Evolutionary conservation across 106 monocot species (phyloP).

Genomic region (Dactylorhiza incarnata): DNA sequence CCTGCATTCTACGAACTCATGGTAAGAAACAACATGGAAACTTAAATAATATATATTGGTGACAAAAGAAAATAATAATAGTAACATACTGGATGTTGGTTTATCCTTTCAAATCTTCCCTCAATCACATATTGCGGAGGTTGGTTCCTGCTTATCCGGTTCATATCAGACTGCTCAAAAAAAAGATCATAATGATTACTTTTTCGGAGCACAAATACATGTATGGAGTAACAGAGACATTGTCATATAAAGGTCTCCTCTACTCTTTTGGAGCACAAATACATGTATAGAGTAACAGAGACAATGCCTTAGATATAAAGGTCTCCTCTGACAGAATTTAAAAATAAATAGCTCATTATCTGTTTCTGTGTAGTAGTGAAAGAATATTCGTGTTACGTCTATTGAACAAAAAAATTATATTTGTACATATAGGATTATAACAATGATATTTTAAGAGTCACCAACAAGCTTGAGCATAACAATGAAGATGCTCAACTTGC

Average conservation of each 20-base stretch:
- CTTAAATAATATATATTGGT: constrained; percentile 1
- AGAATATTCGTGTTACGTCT: no score
- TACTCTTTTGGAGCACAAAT: not conserved
- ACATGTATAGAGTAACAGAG: not conserved
- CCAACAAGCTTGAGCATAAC: no score
- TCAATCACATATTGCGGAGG: constrained; percentile 71
- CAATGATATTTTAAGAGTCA: no score
- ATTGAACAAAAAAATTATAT: no score
- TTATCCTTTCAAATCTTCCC: constrained; percentile 87
- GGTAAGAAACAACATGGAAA: constrained; percentile 1
- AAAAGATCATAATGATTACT: not conserved
- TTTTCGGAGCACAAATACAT: not conserved
- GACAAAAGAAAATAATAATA: constrained; percentile 5
- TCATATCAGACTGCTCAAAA: constrained; percentile 64
- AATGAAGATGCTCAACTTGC: no score
- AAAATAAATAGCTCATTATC: no score
- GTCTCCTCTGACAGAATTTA: no score
- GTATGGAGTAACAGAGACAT: not conserved
- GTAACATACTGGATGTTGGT: constrained; percentile 80
- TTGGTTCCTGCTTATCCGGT: constrained; percentile 57
- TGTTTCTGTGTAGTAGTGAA: no score
- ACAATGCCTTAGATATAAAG: no score
- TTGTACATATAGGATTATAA: no score
- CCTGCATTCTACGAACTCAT: constrained; percentile 58
- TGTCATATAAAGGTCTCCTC: no score